Conservation (phyloP, 371 early-diverging fungal genomes). For the Saksenaea vasiformis region DNA sequence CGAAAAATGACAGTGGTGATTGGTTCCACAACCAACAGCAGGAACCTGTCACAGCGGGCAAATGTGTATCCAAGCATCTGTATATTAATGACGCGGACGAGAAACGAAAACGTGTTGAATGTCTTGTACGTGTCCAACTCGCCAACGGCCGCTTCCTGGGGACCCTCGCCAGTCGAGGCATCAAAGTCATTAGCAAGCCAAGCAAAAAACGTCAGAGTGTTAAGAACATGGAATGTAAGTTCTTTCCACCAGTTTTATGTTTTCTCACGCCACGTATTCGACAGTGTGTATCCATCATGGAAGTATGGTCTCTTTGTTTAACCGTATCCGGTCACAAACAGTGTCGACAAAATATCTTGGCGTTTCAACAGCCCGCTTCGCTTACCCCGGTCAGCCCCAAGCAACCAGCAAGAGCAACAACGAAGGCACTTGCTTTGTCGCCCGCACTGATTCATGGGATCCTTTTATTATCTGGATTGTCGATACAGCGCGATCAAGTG, state of each 20-base stretch:
- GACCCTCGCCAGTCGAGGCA: conserved; percentile 62
- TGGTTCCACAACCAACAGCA: conserved; percentile 13
- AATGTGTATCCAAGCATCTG: conserved; percentile 69
- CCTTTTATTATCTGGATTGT: conserved; percentile 83
- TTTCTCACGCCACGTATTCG: background rate
- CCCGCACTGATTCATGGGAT: conserved; percentile 75
- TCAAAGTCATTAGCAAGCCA: conserved; percentile 76
- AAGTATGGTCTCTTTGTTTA: conserved; percentile 70
- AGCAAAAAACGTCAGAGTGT: conserved; percentile 73
- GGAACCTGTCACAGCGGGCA: conserved; percentile 41
- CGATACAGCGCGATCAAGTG: conserved; percentile 39
- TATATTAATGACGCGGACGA: conserved; percentile 72
- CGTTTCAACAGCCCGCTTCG: conserved; percentile 46
- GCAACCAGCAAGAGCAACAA: conserved; percentile 5
- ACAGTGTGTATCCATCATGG: conserved; percentile 29
- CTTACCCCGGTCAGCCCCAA: conserved; percentile 15
- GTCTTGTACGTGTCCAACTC: conserved; percentile 60
- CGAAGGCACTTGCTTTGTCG: conserved; percentile 63
- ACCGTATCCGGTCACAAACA: conserved; percentile 75
- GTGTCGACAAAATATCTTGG: conserved; percentile 81
- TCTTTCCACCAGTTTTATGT: background rate
- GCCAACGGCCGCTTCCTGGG: conserved; percentile 54
- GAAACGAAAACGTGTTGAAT: conserved; percentile 66
- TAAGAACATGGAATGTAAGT: conserved; percentile 61
- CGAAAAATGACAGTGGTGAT: conserved; percentile 1